Conservation (phyloP, 2,329 filamentous ascomycete species). For the Dactylellina cionopaga region DNA sequence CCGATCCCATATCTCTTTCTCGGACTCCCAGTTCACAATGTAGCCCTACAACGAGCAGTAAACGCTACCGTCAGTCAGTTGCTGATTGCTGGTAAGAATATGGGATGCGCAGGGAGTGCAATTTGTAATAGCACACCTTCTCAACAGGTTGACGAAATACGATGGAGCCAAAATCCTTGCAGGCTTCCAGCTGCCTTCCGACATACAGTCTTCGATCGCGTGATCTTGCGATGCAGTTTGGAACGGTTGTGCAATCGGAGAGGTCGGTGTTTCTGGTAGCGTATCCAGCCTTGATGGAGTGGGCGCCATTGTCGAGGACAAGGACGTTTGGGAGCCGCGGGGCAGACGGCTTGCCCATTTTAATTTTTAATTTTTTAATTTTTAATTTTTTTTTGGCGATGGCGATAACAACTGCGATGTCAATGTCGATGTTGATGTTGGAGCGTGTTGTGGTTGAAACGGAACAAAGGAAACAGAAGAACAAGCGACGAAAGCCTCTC, state of each 20-base stretch:
- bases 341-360: constrained; percentile 43
- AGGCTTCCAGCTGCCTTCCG: constrained; percentile 78
- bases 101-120: not conserved
- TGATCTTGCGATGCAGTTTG: constrained; percentile 88
- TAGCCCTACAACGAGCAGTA: constrained; percentile 68
- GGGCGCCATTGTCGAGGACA: constrained; percentile 91
- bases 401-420: not conserved
- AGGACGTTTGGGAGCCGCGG: constrained; percentile 70
- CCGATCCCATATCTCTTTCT: constrained; percentile 95
- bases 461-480: not conserved
- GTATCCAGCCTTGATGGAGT: constrained; percentile 90
- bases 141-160: constrained; percentile 89
- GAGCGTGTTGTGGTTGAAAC: not conserved
- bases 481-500: not conserved
- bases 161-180: constrained; percentile 88
- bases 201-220: constrained; percentile 82
- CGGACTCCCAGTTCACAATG: constrained; percentile 93
- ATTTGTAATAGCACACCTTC: constrained; percentile 63
- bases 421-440: not conserved
- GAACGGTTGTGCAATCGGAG: constrained; percentile 74
- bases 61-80: constrained; percentile 24
- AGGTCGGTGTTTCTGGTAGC: constrained; percentile 64
- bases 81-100: constrained; percentile 6
- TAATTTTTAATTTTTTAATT: not conserved
- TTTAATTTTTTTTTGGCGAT: not conserved